Evolutionary conservation across 129 eudicot species (phyloP), one percentile per base, ranked within the genome.

Genomic region (Logfia minima): DNA sequence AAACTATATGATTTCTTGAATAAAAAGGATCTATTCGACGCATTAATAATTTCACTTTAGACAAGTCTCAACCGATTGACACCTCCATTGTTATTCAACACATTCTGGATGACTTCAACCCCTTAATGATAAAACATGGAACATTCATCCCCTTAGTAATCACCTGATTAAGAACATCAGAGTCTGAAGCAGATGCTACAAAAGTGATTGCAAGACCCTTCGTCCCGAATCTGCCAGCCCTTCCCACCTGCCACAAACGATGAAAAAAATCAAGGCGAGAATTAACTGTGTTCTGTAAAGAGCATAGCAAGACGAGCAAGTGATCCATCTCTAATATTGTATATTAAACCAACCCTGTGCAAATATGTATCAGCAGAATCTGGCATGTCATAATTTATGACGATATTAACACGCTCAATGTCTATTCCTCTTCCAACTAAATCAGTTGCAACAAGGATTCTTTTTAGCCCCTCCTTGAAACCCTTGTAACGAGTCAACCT

Each of bases 171-270:
- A 92, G 92, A 78, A 90, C 96, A 77, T 85, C 94, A 8, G 98
- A 92, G 84, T 92, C 98, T 0, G 96, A 80, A 53, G 87, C 86
- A 78, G 98, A 92, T 14, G 98, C 83, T 75, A 90, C 98, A 80
- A 86, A 92, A 23, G 98, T 92, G 23, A 92, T 92, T n/a, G 98
- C 98, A 81, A 92, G 98, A 29, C 98, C 98, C 79, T 92, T 92
- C 24, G 98, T 92, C 17, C 98, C 98, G 71, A 92, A 92, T 71
- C 98, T 90, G 39, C 98, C 98, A 71, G 98, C 98, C 73, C 98
- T 82, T 29, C 98, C 98, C 45, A 90, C 98, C 98, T 92, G 26
- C 41, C 39, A 67, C 14, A 56, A 48, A 8, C 52, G 34, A 66
- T 23, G 18, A 68, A 26, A 43, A 19, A 72, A 67, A 66, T n/a